These are phyloP conservation scores for Kuraishia floccosa DNA, from an alignment of 805 yeast species.

Conservation along the genomic window DNA sequence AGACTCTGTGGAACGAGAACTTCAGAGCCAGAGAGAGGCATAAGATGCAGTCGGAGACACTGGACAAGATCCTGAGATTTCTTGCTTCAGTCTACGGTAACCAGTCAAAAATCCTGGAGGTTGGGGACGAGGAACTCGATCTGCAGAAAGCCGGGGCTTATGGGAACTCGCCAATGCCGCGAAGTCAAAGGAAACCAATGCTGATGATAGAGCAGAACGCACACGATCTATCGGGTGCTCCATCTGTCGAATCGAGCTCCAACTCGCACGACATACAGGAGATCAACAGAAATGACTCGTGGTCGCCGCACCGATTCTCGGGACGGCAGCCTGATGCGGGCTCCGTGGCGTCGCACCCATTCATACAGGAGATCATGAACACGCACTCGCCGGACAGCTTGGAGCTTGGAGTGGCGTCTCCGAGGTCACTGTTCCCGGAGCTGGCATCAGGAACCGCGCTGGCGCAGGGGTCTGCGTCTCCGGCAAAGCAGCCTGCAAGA, in stretches of 20 bases:
- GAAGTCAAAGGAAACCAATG: constrained; percentile 3
- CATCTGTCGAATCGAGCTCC: background rate
- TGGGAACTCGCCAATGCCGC: constrained; percentile 2
- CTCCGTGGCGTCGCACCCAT: constrained; percentile 4
- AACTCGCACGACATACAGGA: constrained; percentile 13
- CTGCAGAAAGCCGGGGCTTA: background rate
- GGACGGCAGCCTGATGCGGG: background rate
- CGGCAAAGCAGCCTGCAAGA: no score
- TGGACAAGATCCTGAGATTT: constrained; percentile 80
- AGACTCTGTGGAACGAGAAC: constrained; percentile 85
- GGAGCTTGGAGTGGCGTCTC: constrained; percentile 10
- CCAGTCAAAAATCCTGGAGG: constrained; percentile 33
- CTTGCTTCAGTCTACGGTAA: constrained; percentile 74
- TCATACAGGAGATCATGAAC: constrained; percentile 5
- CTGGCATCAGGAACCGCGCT: constrained; percentile 3
- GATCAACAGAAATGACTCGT: constrained; percentile 11
- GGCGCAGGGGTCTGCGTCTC: background rate
- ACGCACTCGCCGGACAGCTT: background rate
- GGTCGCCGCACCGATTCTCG: background rate
- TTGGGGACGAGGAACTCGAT: constrained; percentile 1
- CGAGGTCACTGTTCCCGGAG: constrained; percentile 17
- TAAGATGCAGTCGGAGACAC: constrained; percentile 74
- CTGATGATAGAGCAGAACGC: constrained; percentile 6
- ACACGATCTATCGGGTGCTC: constrained; percentile 1
- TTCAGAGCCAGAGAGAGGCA: constrained; percentile 75